Base-by-base conservation (phyloP, 805 yeast species). In the Cyberlindnera maclurae region DNA sequence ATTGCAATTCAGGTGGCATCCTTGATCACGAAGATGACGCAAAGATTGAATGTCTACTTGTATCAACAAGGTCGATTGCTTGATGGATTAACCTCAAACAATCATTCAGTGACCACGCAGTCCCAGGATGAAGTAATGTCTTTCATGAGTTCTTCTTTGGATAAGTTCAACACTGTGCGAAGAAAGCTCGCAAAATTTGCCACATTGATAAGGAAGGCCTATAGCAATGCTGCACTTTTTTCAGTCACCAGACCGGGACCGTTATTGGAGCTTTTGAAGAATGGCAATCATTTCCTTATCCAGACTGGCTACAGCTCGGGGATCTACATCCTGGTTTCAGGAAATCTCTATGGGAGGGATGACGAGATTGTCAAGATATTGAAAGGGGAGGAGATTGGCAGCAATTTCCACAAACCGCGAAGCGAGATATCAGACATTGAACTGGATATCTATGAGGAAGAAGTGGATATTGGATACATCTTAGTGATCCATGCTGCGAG, bases 161-260 rank as follows among this genome's bases (percentile, higher is more conserved):
- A 82, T 47, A 81, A 77, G 42, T 73, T 79, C 51, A 88, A 87
- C 22, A 77, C 79, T 34, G 60, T 86, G 42, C 82, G 93, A 52
- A 77, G 97, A 51, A 86, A 86, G 53, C 70, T 90, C 33, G 73
- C 82, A 29, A 77, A 96, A 51, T 86, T 93, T 51, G 75, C 83
- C 28, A 72, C 77, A 28, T 73, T 75, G 20, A 64, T 87, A 22
- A 75, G 81, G 9, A 71, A 77, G 38, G 77, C 80, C 31, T 85
- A 86, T 49, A 83, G 82, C 43, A 89, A 88, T 53, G 73, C 93
- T 16, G 71, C 72, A 54, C 73, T 69, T 43, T 81, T 77, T 57
- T 74, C 75, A 29, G 57, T 81, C 31, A 68, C 74, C 15, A 71
- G 68, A 33, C 67, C 71, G 50, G 62, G 64, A 40, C 60, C 71